Conservation (phyloP, 352 stramenopile species). For the Globisporangium acanthophoron region DNA sequence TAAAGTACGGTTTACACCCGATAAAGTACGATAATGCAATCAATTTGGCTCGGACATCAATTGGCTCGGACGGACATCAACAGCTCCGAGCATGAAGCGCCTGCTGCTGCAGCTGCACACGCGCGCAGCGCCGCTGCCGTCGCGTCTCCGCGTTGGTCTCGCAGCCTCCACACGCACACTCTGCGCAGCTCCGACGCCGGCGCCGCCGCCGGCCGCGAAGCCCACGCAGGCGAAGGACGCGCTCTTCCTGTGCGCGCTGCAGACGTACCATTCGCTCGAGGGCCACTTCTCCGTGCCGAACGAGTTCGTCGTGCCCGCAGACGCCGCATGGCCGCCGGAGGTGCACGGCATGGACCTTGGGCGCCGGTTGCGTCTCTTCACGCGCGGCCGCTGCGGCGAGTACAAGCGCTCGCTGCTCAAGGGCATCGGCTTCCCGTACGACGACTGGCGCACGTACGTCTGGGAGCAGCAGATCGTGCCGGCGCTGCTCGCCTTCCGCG, state of each 20-base stretch:
- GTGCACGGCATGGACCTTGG: conserved; percentile 47
- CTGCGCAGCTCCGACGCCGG: neutral
- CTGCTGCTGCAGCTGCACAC: no score
- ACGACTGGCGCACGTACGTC: conserved; percentile 67
- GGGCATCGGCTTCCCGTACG: conserved; percentile 58
- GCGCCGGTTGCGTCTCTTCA: conserved; percentile 46
- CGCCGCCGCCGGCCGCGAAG: neutral
- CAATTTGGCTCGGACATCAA: no score
- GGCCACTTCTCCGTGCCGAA: conserved; percentile 70
- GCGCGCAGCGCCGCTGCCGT: no score
- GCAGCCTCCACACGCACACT: neutral
- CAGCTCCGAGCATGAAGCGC: no score
- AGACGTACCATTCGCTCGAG: conserved; percentile 40
- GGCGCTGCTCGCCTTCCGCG: conserved; percentile 75
- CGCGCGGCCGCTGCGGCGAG: conserved; percentile 44
- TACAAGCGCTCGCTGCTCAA: conserved; percentile 56
- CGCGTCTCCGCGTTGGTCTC: no score
- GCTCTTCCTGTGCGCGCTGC: conserved; percentile 46
- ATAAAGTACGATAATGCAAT: no score
- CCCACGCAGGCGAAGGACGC: conserved; percentile 37
- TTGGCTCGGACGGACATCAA: no score
- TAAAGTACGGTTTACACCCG: no score
- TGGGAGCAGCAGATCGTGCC: conserved; percentile 67
- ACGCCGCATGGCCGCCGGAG: conserved; percentile 41
- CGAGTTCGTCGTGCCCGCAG: conserved; percentile 45